These are phyloP conservation scores for Termitomyces sp. DNA, from an alignment of 768 basidiomycete species.

Conservation along the genomic window DNA sequence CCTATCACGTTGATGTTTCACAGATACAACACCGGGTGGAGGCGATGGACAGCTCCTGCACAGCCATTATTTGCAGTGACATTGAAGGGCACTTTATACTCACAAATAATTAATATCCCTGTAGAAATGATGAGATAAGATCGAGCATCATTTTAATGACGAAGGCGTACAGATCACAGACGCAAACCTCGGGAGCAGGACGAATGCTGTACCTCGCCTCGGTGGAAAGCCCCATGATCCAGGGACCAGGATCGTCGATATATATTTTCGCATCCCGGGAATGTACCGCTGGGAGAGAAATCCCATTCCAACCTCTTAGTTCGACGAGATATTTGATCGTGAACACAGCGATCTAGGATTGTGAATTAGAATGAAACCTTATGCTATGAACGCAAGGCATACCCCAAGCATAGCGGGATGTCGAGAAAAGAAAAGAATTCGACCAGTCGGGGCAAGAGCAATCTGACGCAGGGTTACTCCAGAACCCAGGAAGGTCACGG, in stretches of 20 bases:
- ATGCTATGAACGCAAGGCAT: slow-evolving; percentile 3
- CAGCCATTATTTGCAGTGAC: slow-evolving; percentile 10
- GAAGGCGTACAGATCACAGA: slow-evolving; percentile 74
- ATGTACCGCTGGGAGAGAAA: slow-evolving; percentile 79
- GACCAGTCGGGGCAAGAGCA: slow-evolving; percentile 82
- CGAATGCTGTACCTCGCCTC: slow-evolving; percentile 79
- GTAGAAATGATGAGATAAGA: slow-evolving; percentile 3
- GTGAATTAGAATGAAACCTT: slow-evolving; percentile 1
- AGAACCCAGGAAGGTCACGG: background rate
- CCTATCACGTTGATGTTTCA: slow-evolving; percentile 76
- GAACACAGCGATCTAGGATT: slow-evolving; percentile 71
- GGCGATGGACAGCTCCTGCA: slow-evolving; percentile 74
- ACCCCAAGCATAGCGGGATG: slow-evolving; percentile 91
- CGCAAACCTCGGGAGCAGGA: slow-evolving; percentile 75
- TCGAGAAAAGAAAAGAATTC: slow-evolving; percentile 82
- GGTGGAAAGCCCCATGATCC: slow-evolving; percentile 89
- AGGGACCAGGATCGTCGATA: slow-evolving; percentile 95
- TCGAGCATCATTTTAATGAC: background rate
- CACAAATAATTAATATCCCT: slow-evolving; percentile 83
- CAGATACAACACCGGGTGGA: slow-evolving; percentile 68
- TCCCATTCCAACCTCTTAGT: slow-evolving; percentile 88
- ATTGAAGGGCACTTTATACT: slow-evolving; percentile 18
- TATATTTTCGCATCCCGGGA: slow-evolving; percentile 90
- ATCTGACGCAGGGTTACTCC: slow-evolving; percentile 64
- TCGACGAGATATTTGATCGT: slow-evolving; percentile 92